Conservation (phyloP, 176 grass and related monocot genomes). For the Calamus simplicifolius region DNA sequence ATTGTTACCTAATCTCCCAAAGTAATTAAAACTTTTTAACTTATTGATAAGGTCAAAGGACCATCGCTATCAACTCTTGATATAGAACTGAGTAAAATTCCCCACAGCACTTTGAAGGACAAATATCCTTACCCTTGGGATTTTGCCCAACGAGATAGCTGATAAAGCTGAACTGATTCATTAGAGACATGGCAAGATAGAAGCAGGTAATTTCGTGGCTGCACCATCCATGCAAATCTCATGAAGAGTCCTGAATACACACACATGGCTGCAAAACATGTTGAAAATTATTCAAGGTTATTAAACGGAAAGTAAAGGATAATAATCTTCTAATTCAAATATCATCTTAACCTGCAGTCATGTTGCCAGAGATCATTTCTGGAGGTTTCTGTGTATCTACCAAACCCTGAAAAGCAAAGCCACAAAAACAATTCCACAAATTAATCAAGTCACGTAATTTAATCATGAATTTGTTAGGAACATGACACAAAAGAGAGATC, state of each 20-base stretch:
- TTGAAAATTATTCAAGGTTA: not conserved
- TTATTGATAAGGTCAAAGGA: no score
- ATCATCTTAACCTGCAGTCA: slow-evolving; percentile 56
- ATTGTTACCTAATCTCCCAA: no score
- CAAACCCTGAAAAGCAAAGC: slow-evolving; percentile 46
- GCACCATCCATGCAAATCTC: slow-evolving; percentile 93
- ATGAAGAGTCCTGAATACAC: slow-evolving; percentile 76
- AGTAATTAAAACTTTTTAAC: no score
- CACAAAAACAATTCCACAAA: no score
- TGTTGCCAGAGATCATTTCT: slow-evolving; percentile 83
- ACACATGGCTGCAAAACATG: slow-evolving; percentile 60
- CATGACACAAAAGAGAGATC: not conserved
- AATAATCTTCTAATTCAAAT: not conserved
- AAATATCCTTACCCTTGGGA: slow-evolving; percentile 40
- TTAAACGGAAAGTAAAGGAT: not conserved
- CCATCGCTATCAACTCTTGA: not conserved
- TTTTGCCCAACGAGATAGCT: slow-evolving; percentile 59
- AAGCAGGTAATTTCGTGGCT: slow-evolving; percentile 82
- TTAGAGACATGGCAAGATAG: slow-evolving; percentile 76
- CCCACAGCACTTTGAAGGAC: not conserved
- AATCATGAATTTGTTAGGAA: not conserved
- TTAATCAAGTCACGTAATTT: no score
- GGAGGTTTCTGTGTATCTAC: slow-evolving; percentile 66
- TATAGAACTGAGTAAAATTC: slow-evolving; percentile 1
- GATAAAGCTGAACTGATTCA: slow-evolving; percentile 81